Base-by-base conservation (phyloP, 2,329 filamentous ascomycete species). In the Aspergillus sp. region DNA sequence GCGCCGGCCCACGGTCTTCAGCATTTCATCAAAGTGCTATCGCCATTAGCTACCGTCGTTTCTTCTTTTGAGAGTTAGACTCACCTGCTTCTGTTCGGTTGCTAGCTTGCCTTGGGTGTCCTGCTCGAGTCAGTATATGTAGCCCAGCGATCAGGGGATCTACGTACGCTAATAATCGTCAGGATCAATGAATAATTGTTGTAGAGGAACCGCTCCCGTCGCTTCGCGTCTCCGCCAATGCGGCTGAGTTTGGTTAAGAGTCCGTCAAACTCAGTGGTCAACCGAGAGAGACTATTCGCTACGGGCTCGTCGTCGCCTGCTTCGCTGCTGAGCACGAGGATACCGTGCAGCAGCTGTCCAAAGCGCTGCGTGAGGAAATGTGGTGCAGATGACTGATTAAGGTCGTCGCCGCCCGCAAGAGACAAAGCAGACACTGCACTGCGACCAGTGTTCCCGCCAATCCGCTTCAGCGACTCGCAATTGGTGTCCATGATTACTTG, bases 111-210 rank as follows among this genome's bases (percentile, higher is more conserved):
- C 77, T 63, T 76, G 71, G 59, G 77, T 77, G 70, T 80, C 77
- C 74, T 77, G 47, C n/a, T 17, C 33, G 19, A 15, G 58, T 66
- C 53, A 68, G 60, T 52, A 56, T 33, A 21, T 19, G 25, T 31
- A 11, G 9, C 33, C 37, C 43, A 31, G 40, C 31, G 12, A 23
- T 19, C 15, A 25, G 21, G n/a, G 6, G 25, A 37, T 17, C 46
- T 27, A 70, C 77, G 47, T 72, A 81, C 89, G 68, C 89, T 86
- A 63, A 99, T 90, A 61, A 99, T 97, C 11, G 95, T 97, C 67
- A 91, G 81, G n/a, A 99, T 85, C 62, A 99, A 81, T 54, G 91
- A 96, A 75, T 96, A 98, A 73, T 99, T 99, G 72, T 98, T 99
- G 71, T 90, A 95, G 68, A 99, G 75, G 70, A 98, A 98, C 45